Evolutionary conservation across 2,329 filamentous ascomycete species (phyloP), one percentile per base, ranked within the genome.

Genomic region (Fusarium sp.): DNA sequence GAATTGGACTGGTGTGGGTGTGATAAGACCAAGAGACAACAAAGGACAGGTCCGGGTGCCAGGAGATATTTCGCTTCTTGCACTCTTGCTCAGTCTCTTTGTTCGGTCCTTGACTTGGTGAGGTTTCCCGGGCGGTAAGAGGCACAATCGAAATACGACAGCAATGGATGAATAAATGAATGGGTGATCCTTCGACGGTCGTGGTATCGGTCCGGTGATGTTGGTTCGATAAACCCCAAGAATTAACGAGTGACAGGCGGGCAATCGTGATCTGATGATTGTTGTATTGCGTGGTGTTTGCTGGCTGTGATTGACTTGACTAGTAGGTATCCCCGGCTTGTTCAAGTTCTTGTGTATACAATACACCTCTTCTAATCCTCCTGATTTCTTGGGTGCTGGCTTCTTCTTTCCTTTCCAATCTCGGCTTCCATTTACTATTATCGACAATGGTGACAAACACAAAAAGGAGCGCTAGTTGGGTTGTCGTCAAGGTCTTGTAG

Each of bases 381-480:
- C 41, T 37, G 40, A n/a, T 42, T 63, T 27, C 37, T 45, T 52
- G 14, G 49, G 18, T 42, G 6, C 39, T 60, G 21, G 50, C 25
- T 52, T 52, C 47, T 54, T 43, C 50, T 63, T 53, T 36, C 31
- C 40, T 42, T 56, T 68, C 48, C 66, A 62, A 63, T 69, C 45
- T 50, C 58, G 45, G 39, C 50, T 58, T 62, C 55, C 60, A 58
- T 54, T 49, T 61, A 56, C 70, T 58, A 62, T 68, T 63, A 55
- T 72, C 60, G 71, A 72, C 69, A 57, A 74, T 73, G 69, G 62
- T 67, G 66, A 71, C 66, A 63, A 49, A 66, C 67, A 66, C 55
- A 61, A 67, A 65, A 65, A 56, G 50, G 48, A 68, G 61, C 61
- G 66, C 62, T 58, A 29, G 50, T 67, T 64, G 54, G 13, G 35